Evolutionary conservation across 164 flowering plant genomes (phyloP), one percentile per base, ranked within the genome.

Genomic region (Saururus chinensis): DNA sequence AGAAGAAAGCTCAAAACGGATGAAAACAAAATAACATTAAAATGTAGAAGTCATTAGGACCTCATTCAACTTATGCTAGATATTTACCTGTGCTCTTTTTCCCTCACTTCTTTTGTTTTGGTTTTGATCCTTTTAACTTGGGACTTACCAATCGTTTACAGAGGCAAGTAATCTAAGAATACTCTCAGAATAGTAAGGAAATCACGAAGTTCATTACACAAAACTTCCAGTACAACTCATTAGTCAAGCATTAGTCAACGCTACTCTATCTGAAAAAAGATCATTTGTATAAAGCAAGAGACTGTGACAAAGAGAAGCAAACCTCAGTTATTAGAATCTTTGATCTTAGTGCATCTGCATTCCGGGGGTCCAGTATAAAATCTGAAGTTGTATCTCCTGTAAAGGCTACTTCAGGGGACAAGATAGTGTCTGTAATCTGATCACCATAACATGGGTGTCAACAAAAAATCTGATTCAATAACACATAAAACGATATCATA

Each of bases 271-370:
- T 6, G 37, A 30, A 2, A 30, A 30, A 30, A 2, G 6, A 30
- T 30, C 37, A 30, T 30, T 6, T 30, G 37, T 30, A 30, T 30
- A 30, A 6, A 30, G 37, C 2, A 30, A 20, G 19, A 71, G 25
- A 23, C 24, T 7, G 17, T 42, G 23, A 51, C n/a, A 20, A 25
- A 53, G 53, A 60, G 37, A 57, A 40, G 60, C 22, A 17, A 64
- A 90, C 99, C 92, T 93, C 99, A 56, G 93, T 93, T 67, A 93
- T 88, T 63, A 93, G 96, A 74, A 93, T 58, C 70, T 93, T 93
- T 61, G 97, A 90, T 71, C 96, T 83, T 74, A 93, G 73, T 10
- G 96, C 99, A 82, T 93, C 99, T 60, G 99, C 84, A 80, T 77
- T 90, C 17, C 81, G 87, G 61, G 96, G 96, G 65, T 93, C 81